Conservation (phyloP, 2,329 filamentous ascomycete genomes). For the Hypoxylon sp. region DNA sequence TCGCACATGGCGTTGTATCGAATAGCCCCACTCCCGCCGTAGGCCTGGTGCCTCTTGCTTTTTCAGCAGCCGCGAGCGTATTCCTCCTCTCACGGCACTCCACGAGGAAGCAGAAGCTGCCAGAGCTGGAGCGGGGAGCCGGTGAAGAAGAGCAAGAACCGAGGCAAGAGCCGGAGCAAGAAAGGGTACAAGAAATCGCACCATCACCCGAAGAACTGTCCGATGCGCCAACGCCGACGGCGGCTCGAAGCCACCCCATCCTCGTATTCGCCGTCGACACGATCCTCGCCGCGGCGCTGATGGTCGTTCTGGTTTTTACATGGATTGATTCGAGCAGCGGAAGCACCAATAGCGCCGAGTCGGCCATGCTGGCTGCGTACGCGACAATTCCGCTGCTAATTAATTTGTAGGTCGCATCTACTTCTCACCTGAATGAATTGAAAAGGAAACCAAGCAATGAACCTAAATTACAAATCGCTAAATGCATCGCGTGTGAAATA, state of each 20-base stretch:
- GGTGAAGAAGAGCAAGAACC: slow-evolving; percentile 23
- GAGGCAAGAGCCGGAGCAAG: slow-evolving; percentile 22
- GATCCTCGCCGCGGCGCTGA: slow-evolving; percentile 54
- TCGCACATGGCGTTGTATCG: slow-evolving; percentile 57
- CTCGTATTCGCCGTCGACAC: slow-evolving; percentile 56
- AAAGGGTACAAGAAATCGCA: slow-evolving; percentile 14
- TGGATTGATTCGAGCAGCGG: slow-evolving; percentile 52
- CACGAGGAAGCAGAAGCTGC: slow-evolving; percentile 4
- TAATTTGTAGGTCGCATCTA: slow-evolving; percentile 55
- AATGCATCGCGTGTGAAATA: slow-evolving; percentile 33
- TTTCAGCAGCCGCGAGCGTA: slow-evolving; percentile 52
- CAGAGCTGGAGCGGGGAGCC: slow-evolving; percentile 23
- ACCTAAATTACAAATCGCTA: not conserved
- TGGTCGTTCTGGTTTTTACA: slow-evolving; percentile 58
- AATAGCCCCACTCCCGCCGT: slow-evolving; percentile 54
- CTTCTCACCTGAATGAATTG: not conserved
- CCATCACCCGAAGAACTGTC: slow-evolving; percentile 11
- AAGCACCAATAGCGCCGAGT: slow-evolving; percentile 45
- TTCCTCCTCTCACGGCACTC: slow-evolving; percentile 45
- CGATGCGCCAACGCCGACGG: slow-evolving; percentile 9
- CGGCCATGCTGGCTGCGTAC: slow-evolving; percentile 60
- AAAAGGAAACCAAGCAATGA: not conserved
- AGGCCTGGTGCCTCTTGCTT: slow-evolving; percentile 57
- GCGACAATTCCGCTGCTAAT: slow-evolving; percentile 58
- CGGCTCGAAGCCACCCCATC: slow-evolving; percentile 49